Evolutionary conservation across 805 yeast species (phyloP), one percentile per base, ranked within the genome.

Genomic region (Cyberlindnera bimundalis): DNA sequence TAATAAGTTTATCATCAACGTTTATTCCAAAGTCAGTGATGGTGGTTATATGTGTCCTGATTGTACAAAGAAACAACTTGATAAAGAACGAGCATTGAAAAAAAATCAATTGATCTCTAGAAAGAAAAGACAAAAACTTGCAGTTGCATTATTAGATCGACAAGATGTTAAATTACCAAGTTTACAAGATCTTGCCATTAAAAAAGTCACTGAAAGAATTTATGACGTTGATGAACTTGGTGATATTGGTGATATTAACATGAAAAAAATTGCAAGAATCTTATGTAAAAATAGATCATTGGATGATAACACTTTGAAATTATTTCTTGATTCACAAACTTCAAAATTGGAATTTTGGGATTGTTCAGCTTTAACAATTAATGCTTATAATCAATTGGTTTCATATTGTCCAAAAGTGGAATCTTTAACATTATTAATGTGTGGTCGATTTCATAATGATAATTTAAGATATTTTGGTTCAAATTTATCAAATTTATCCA

Each of bases 391-490:
- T 51, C 71, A 78, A 48, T 77, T 93, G 28, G 89, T 90, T 0
- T 70, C 95, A 0, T 83, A 66, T 58, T 86, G 96, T 51, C 96
- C 96, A 0, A 70, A 81, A 20, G 46, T 93, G 4, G 79, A 75
- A 48, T 60, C 69, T 1, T 59, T 93, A 32, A 81, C 81, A 0
- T 65, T 93, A 33, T 78, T 79, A 43, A 91, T 90, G 97, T 91
- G 98, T 67, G 99, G 99, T 5, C 90, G 85, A 51, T 65, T 93
- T 29, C 88, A 84, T 52, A 85, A 85, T 57, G 89, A 82, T 47
- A 82, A 84, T 42, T 59, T 93, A 43, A 57, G 67, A 14, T 84
- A 87, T 56, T 77, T 74, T 45, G 73, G 76, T 5, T 65, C 76
- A 9, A 81, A 85, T 47, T 66, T 91, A 30, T 64, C 65, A 0